Base-by-base conservation (phyloP, 2,329 filamentous ascomycete species). In the Claviceps sp. region DNA sequence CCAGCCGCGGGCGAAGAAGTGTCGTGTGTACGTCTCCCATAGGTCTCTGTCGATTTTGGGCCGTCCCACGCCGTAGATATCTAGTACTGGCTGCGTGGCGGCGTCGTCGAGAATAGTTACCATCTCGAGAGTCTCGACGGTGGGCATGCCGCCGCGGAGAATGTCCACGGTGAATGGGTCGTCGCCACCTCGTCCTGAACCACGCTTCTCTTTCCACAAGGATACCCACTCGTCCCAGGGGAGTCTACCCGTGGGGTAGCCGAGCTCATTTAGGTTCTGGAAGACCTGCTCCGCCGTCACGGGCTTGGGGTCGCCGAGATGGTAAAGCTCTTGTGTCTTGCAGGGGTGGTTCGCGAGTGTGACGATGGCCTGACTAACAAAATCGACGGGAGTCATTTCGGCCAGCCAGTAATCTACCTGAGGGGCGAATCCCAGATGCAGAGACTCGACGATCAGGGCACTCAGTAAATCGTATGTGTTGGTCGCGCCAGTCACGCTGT, bases 311-410 rank as follows among this genome's bases (percentile, higher is more conserved):
- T 90, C 85, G 5, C 86, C 86, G 0, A 90, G 71, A 59, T 90
- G 87, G 67, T 87, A 88, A 7, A 89, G 68, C 0, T 74, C 73
- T 60, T 87, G 83, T 10, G 81, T 73, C 1, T 74, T 72, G 39
- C 82, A 73, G 0, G 70, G 76, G 54, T 87, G 75, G 57, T 84
- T 81, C 42, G 82, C 76, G 19, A 90, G 75, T 17, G 84, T 80
- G 24, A 86, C 71, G 57, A 91, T 87, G 4, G 85, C 81, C 56
- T 81, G 81, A 67, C 82, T 86, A 54, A 89, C 85, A 60, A 87
- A 89, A 65, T 91, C 86, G 14, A 89, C 87, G 0, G 87, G 86
- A 0, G 87, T 89, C 86, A 90, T 90, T 68, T 91, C 87, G 1
- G 85, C 78, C 48, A 82, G 79, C 87, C 87, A 91, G 43, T 81